Base-by-base conservation (phyloP, 2,329 filamentous ascomycete genomes). In the Colletotrichum liaoningense region DNA sequence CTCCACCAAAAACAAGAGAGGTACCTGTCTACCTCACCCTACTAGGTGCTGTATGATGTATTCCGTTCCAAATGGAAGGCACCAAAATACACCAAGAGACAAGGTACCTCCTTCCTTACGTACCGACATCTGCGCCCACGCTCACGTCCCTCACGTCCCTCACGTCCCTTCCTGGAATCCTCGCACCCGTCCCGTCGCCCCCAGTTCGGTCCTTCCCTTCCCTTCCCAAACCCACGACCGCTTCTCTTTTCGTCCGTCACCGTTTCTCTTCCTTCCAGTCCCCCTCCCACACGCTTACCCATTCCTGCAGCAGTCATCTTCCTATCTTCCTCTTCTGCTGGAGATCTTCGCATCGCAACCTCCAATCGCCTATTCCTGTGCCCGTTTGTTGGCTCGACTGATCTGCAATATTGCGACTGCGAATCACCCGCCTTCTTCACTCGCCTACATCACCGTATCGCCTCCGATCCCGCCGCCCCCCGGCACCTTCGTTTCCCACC, bases 211-310 rank as follows among this genome's bases (percentile, higher is more conserved):
- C 26, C 67, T 67, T 65, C 63, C 55, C 67, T 67, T 64, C 62
- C 55, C 46, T 49, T 56, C n/a, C 55, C 54, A 22, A 38, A 42
- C 52, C 66, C 66, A 73, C 70, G 70, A 70, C 60, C 66, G 70
- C 70, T 49, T 49, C 46, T 73, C 67, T 65, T 73, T 65, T 60
- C 55, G 59, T 59, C 59, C 46, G 22, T 63, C 59, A 35, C 26
- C 58, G 42, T 60, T 59, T 54, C 33, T 38, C 52, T 59, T 30
- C 38, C 19, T 14, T 30, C 55, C 38, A 42, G 14, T 26, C 24
- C 16, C 58, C 58, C 14, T 14, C 5, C 54, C 54, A 38, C 28
- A 22, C 46, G 30, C 49, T 54, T 28, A 7, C 46, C 19, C 4
- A 30, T 24, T 5, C 24, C 42, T 30, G 42, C 16, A 38, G 42